Evolutionary conservation across 1,284 basidiomycete species (phyloP), one percentile per base, ranked within the genome.

Genomic region (Wolfiporia cocos): DNA sequence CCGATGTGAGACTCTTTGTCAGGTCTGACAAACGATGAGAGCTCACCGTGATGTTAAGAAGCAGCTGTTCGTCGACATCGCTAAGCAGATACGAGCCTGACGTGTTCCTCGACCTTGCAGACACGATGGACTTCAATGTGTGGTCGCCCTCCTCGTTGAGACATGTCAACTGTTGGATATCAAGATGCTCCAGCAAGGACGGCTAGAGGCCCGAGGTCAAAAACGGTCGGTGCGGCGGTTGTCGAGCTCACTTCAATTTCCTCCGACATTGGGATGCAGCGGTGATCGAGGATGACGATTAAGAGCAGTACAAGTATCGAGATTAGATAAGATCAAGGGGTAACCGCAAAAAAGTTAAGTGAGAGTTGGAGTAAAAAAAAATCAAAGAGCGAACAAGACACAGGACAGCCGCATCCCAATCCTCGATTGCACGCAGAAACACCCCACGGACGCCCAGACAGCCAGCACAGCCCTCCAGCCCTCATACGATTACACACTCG

Each of bases 401-500:
- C 36, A n/a, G 21, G 30, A 34, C 19, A 18, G 18, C 14, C 26
- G 20, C 33, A 31, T 9, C 29, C 34, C 17, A 14, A 26, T 15
- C 18, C 28, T 29, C 28, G 34, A 5, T 22, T 14, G 12, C 18
- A 46, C 30, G 35, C 17, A 15, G 19, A 20, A 36, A 38, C 36
- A 24, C 21, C n/a, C n/a, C n/a, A n/a, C n/a, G n/a, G n/a, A n/a
- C n/a, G n/a, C n/a, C n/a, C n/a, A n/a, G 29, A 37, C 14, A 37
- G 31, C 28, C 32, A 40, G 28, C 37, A 37, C 15, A 22, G n/a
- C 15, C 40, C n/a, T n/a, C n/a, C n/a, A 23, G 14, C 9, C 42
- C 37, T 60, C 52, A 90, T 63, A 77, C 79, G 49, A 96, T 82
- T 35, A 90, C 75, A 70, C 93, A 97, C 57, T 96, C 92, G 45